Base-by-base conservation (phyloP, 2,329 filamentous ascomycete genomes). In the Hymenoscyphus albidus region DNA sequence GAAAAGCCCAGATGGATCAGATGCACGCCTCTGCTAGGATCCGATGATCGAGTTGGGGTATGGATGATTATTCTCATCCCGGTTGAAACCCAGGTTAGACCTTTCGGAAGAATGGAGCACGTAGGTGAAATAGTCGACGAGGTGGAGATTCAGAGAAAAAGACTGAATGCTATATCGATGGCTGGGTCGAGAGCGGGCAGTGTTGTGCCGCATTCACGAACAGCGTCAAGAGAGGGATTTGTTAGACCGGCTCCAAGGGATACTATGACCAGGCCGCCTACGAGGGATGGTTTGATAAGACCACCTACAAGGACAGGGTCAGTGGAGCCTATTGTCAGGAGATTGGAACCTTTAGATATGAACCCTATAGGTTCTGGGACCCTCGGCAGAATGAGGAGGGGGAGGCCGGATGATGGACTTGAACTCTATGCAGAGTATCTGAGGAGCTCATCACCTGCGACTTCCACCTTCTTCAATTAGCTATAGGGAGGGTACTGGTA, bases 41-140 rank as follows among this genome's bases (percentile, higher is more conserved):
- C 82, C 35, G 86, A 87, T 67, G 86, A 87, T 3, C 78, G 83
- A 7, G 84, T 92, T 0, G 90, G 90, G 5, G 88, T 91, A 0
- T 92, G 89, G 89, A 90, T 92, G 86, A 81, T 92, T 1, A 82
- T 92, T 1, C 80, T 92, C 10, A 84, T 91, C 13, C 67, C 67
- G 1, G 55, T 67, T 1, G 69, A 70, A 42, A 61, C 56, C 9
- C 64, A 69, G 6, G 48, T 27, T 44, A 22, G 22, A 12, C 38
- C 61, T 18, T 31, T 16, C 16, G 55, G 58, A 7, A 44, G 62
- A n/a, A 42, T 44, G 7, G 57, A 64, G n/a, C 48, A 61, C 42
- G 48, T 38, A 5, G 32, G 27, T 22, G 16, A 59, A 9, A 62
- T 65, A 57, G 61, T 68, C 32, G 64, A 67, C 39, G 64, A 67